phyloP scores from a whole-genome alignment of 352 stramenopile species.

The Globisporangium emineosum region DNA sequence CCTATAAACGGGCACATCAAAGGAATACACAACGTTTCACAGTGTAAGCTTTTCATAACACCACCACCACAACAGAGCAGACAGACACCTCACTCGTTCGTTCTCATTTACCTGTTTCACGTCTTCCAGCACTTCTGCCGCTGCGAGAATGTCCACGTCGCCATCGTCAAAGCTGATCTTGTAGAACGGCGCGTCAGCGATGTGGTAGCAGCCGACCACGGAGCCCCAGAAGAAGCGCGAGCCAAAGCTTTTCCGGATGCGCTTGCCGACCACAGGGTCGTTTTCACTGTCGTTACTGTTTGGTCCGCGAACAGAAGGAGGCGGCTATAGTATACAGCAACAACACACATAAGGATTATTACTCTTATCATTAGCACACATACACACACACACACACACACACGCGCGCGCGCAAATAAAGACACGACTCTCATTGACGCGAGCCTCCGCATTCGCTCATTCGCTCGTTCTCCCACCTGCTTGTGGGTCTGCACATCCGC shows the following conservation, averaged over 20 bases:
- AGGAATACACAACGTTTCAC: not conserved
- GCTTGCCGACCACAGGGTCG: constrained; percentile 29
- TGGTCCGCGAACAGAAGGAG: not conserved
- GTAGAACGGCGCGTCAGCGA: constrained; percentile 56
- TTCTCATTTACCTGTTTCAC: constrained; percentile 26
- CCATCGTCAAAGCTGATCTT: constrained; percentile 83
- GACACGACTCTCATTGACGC: not conserved
- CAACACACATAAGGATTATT: not conserved
- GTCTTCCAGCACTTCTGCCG: constrained; percentile 49
- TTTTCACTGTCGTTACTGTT: not conserved
- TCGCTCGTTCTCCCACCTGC: not conserved
- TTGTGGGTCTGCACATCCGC: not conserved
- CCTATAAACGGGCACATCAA: constrained; percentile 4
- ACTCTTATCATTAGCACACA: not conserved
- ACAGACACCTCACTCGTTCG: not conserved
- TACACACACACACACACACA: not conserved
- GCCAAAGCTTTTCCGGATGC: constrained; percentile 71
- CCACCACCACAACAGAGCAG: not conserved
- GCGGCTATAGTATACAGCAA: not conserved
- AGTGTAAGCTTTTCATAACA: not conserved
- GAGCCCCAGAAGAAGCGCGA: constrained; percentile 60
- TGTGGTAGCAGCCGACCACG: constrained; percentile 51
- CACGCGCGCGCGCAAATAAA: no score
- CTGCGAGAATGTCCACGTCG: constrained; percentile 70
- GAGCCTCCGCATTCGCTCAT: not conserved